Percentiles rank a stretch among this genome's conserved stretches.
Conservation (phyloP, 2,329 filamentous ascomycete genomes). For the Beauveria rudraprayagi region DNA sequence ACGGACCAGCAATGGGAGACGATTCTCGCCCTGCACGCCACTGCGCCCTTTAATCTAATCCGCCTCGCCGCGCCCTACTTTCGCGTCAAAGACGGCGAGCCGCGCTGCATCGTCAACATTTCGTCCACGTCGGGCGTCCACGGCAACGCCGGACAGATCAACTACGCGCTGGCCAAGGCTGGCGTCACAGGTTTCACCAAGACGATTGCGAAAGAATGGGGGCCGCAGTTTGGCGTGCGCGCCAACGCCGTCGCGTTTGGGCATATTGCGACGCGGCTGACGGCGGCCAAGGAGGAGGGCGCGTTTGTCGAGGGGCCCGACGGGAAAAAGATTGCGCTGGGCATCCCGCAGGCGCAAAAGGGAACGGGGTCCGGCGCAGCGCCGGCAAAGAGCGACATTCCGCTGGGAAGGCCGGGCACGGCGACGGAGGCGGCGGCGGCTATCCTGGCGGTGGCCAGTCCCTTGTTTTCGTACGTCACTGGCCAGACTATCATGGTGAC, state of each 20-base stretch:
- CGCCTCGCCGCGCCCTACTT: slow-evolving; percentile 78
- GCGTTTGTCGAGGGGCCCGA: slow-evolving; percentile 70
- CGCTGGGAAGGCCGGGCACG: slow-evolving; percentile 66
- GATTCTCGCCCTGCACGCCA: slow-evolving; percentile 75
- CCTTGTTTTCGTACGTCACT: slow-evolving; percentile 74
- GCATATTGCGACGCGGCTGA: slow-evolving; percentile 70
- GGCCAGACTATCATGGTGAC: slow-evolving; percentile 85
- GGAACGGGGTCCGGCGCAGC: slow-evolving; percentile 31
- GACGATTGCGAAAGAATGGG: slow-evolving; percentile 90
- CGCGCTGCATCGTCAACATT: slow-evolving; percentile 75
- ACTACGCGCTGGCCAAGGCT: slow-evolving; percentile 80
- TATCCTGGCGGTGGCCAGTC: slow-evolving; percentile 71
- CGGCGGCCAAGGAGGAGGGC: slow-evolving; percentile 75
- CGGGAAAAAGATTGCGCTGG: slow-evolving; percentile 66
- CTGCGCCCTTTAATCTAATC: slow-evolving; percentile 77
- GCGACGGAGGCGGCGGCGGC: slow-evolving; percentile 73
- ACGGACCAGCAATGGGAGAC: slow-evolving; percentile 88
- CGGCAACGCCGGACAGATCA: slow-evolving; percentile 85
- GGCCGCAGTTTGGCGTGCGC: slow-evolving; percentile 71
- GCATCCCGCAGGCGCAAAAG: slow-evolving; percentile 58
- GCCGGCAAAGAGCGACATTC: slow-evolving; percentile 59
- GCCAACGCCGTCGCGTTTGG: slow-evolving; percentile 82
- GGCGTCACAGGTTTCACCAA: slow-evolving; percentile 77
- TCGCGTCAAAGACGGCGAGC: slow-evolving; percentile 74
- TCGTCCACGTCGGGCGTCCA: slow-evolving; percentile 73